Evolutionary conservation across 176 grass and related monocot genomes (phyloP).

Genomic region (Cenchrus fungigraminus): DNA sequence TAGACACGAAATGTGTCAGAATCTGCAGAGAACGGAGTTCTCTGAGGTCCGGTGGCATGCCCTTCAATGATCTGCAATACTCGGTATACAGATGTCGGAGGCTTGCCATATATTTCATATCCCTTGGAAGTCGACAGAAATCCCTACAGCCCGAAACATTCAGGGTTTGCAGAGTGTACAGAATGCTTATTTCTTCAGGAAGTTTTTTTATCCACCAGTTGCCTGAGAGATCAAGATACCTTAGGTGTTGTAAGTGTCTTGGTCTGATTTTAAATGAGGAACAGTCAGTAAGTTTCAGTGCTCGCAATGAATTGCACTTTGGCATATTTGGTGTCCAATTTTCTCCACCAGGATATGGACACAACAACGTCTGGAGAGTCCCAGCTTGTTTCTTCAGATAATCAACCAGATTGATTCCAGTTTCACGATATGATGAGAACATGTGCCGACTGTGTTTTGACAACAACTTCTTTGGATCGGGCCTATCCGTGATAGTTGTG

Average conservation of each 20-base stretch:
- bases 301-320: not conserved
- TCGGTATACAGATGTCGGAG: not conserved
- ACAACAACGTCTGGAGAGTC: not conserved
- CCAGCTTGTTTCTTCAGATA: not conserved
- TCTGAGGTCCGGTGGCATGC: conserved; percentile 22
- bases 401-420: not conserved
- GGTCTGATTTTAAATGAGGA: not conserved
- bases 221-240: not conserved
- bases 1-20: conserved; percentile 20
- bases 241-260: not conserved
- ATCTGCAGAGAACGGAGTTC: not conserved
- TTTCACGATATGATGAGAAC: not conserved
- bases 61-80: not conserved
- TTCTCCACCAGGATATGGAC: rapidly evolving
- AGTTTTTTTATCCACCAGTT: not conserved
- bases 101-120: conserved; percentile 47
- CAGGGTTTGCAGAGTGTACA: conserved; percentile 16
- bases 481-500: not conserved
- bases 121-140: conserved; percentile 19
- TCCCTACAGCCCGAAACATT: rapidly evolving
- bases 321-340: rapidly evolving
- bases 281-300: rapidly evolving
- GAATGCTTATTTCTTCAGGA: conserved; percentile 6
- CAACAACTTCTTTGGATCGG: not conserved
- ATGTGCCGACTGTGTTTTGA: not conserved